Base-by-base conservation (phyloP, 352 stramenopile genomes). In the Phytopythium ostracodes region DNA sequence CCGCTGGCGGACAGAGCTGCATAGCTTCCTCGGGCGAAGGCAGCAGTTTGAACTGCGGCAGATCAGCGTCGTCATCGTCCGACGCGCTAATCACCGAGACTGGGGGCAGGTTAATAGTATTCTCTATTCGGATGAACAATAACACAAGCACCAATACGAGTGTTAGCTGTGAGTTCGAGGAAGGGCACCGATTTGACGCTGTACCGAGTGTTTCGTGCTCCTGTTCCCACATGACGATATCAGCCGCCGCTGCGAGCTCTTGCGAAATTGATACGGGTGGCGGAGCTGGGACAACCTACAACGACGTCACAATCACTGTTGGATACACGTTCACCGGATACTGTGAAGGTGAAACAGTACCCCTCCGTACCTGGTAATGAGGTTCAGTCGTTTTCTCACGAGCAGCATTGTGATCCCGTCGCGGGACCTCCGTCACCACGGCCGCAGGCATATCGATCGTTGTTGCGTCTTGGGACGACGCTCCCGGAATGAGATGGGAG, bases 171-270 rank as follows among this genome's bases (percentile, higher is more conserved):
- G n/a, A n/a, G n/a, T n/a, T n/a, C n/a, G n/a, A n/a, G n/a, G n/a
- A n/a, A n/a, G n/a, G n/a, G n/a, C n/a, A n/a, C n/a, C n/a, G n/a
- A n/a, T n/a, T n/a, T 12, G 49, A 36, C 24, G 25, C 18, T 15
- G 27, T 55, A 62, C 56, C 63, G 22, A 43, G 22, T 20, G 53
- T 14, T 68, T 75, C 59, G 54, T 81, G 68, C 29, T 84, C 60
- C 22, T 71, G 62, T 57, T 81, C 76, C 71, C 75, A 83, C 51
- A 71, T 67, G 61, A 78, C 68, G 18, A 83, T 71, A 61, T 81
- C 71, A 33, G 72, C 72, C 2, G 68, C 76, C 33, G 71, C 71
- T 29, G 65, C 66, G 4, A 83, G 33, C 24, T 85, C 76, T 62
- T 78, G 68, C 18, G 68, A 73, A 25, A 82, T 63, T 4, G 51